Conservation (phyloP, 2,329 filamentous ascomycete genomes). For the Rachicladosporium sp. region DNA sequence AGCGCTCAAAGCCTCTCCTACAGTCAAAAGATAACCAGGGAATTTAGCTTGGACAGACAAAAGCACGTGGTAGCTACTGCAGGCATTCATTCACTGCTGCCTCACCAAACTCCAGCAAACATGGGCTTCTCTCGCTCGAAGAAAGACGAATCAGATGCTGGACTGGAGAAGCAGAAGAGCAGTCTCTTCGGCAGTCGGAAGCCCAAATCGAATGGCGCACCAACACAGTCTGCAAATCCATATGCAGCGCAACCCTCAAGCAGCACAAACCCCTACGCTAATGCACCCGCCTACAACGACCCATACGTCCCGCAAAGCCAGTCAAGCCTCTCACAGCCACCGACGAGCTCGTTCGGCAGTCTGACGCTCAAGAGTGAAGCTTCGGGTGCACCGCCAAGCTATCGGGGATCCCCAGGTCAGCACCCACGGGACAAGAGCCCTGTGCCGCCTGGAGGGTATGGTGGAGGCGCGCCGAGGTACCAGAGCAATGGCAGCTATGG, state of each 20-base stretch:
- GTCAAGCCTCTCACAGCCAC: conserved; percentile 16
- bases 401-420: conserved; percentile 15
- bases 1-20: neutral
- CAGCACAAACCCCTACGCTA: conserved; percentile 36
- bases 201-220: conserved; percentile 46
- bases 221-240: conserved; percentile 17
- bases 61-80: neutral
- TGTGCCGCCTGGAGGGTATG: conserved; percentile 33
- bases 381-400: conserved; percentile 22
- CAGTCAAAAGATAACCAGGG: neutral
- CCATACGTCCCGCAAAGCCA: conserved; percentile 17
- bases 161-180: conserved; percentile 40
- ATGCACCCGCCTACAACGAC: conserved; percentile 27
- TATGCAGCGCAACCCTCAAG: conserved; percentile 10
- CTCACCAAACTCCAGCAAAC: conserved; percentile 2
- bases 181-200: conserved; percentile 49
- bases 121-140: conserved; percentile 37
- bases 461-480: conserved; percentile 19
- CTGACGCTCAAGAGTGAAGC: conserved; percentile 15
- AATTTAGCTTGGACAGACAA: neutral
- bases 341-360: conserved; percentile 20
- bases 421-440: conserved; percentile 31
- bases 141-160: conserved; percentile 39
- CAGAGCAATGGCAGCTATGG: conserved; percentile 20
- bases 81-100: neutral